Percentiles rank a stretch among this genome's conserved stretches.
These are phyloP conservation scores for Ascoidea asiatica DNA, from an alignment of 805 yeast species.

Conservation along the genomic window DNA sequence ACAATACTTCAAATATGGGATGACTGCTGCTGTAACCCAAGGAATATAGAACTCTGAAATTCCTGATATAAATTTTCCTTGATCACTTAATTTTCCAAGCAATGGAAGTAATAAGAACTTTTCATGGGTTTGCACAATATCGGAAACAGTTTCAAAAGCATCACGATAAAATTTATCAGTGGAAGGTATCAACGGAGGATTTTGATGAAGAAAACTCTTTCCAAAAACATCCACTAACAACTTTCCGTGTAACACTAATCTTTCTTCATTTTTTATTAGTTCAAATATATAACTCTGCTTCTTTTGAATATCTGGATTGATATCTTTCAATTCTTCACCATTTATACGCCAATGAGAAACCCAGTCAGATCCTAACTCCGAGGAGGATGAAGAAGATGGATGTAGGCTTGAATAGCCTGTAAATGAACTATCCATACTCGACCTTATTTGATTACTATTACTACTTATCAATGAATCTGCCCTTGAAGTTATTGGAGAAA, in stretches of 20 bases:
- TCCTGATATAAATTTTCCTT: constrained; percentile 54
- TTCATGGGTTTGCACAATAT: constrained; percentile 42
- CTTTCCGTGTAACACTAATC: constrained; percentile 51
- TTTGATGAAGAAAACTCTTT: constrained; percentile 21
- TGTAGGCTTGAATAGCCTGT: constrained; percentile 25
- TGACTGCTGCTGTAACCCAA: constrained; percentile 50
- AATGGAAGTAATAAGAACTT: constrained; percentile 43
- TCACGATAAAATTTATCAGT: constrained; percentile 44
- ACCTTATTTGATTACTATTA: background rate
- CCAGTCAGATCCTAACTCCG: constrained; percentile 40
- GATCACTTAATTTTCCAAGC: constrained; percentile 37
- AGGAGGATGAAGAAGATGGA: too few species aligned
- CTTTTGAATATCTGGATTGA: constrained; percentile 39
- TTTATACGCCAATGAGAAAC: constrained; percentile 52
- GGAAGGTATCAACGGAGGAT: constrained; percentile 30
- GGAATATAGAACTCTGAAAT: constrained; percentile 48
- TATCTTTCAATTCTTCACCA: constrained; percentile 35
- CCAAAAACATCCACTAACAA: constrained; percentile 51
- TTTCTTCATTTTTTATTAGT: constrained; percentile 55
- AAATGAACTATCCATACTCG: constrained; percentile 24
- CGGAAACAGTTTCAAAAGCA: constrained; percentile 43
- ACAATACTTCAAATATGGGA: constrained; percentile 45
- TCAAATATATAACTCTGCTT: constrained; percentile 70
- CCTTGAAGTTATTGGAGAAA: too few species aligned
- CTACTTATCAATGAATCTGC: background rate